Evolutionary conservation across 306 rosid genomes (phyloP).

Genomic region (Chamaecrista fasciculata): DNA sequence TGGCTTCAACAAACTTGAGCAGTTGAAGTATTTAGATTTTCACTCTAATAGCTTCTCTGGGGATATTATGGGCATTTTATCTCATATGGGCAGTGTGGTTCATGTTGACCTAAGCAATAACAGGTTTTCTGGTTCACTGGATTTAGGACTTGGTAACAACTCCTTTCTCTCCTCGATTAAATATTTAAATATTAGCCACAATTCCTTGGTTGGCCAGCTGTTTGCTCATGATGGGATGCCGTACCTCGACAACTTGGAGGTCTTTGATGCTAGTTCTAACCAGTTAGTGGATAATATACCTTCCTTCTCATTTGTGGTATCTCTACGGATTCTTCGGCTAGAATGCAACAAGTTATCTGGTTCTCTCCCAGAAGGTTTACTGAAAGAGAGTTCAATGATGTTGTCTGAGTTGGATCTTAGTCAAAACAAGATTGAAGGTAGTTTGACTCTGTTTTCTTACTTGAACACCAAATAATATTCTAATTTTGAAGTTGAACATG

Average conservation of each 20-base stretch:
- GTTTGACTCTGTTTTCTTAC: constrained; percentile 1
- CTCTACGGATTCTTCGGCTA: constrained; percentile 65
- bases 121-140: constrained; percentile 62
- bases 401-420: constrained; percentile 80
- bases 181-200: constrained; percentile 62
- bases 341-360: constrained; percentile 62
- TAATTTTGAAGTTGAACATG: constrained; percentile 5
- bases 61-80: constrained; percentile 49
- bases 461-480: not conserved
- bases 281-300: constrained; percentile 62
- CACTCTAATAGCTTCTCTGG: constrained; percentile 58
- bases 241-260: constrained; percentile 74
- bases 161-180: constrained; percentile 55
- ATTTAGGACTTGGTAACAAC: constrained; percentile 55
- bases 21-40: constrained; percentile 53
- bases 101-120: constrained; percentile 72
- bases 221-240: constrained; percentile 83
- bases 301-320: constrained; percentile 64
- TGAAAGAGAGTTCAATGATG: constrained; percentile 71
- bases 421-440: constrained; percentile 74
- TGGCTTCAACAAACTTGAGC: constrained; percentile 51
- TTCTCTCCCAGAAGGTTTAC: constrained; percentile 58
- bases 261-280: constrained; percentile 76
- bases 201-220: constrained; percentile 63
- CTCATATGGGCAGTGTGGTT: constrained; percentile 57